Conservation (phyloP, 805 yeast species). For the Wilhelminamyces savonicus region DNA sequence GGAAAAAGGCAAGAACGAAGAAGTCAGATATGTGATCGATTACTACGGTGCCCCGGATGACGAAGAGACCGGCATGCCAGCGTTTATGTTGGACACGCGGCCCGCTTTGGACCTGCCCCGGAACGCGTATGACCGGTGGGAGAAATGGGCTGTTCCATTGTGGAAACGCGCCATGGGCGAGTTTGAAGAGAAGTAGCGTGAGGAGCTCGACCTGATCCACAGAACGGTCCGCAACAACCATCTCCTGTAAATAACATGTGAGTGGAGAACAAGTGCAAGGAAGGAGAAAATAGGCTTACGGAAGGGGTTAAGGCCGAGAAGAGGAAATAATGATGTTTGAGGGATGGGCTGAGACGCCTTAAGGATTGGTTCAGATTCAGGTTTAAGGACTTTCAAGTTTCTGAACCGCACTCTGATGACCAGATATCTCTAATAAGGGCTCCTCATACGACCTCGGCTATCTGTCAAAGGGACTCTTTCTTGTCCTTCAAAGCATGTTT, state of each 20-base stretch:
- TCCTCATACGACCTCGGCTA: too few relatives aligned
- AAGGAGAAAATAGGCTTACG: too few relatives aligned
- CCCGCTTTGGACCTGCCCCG: slow-evolving; percentile 78
- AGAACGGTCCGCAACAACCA: neutral
- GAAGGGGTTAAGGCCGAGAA: too few relatives aligned
- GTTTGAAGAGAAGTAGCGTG: slow-evolving; percentile 10
- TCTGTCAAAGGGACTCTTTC: too few relatives aligned
- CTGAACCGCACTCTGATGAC: too few relatives aligned
- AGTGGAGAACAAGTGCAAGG: too few relatives aligned
- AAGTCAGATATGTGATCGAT: slow-evolving; percentile 87
- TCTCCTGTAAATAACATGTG: neutral
- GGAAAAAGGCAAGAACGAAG: slow-evolving; percentile 47
- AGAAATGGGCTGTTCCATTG: slow-evolving; percentile 59
- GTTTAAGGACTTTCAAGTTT: too few relatives aligned
- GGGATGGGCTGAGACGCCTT: too few relatives aligned
- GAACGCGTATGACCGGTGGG: slow-evolving; percentile 63
- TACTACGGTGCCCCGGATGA: slow-evolving; percentile 96
- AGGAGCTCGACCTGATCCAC: neutral
- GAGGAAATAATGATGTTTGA: too few relatives aligned
- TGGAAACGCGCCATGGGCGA: slow-evolving; percentile 70
- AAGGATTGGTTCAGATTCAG: too few relatives aligned
- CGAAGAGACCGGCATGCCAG: slow-evolving; percentile 77
- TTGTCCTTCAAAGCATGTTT: too few relatives aligned
- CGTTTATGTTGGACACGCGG: slow-evolving; percentile 88
- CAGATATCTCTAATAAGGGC: too few relatives aligned